Base-by-base conservation (phyloP, 1,139 yeast species). In the Kodamaea derodonti region DNA sequence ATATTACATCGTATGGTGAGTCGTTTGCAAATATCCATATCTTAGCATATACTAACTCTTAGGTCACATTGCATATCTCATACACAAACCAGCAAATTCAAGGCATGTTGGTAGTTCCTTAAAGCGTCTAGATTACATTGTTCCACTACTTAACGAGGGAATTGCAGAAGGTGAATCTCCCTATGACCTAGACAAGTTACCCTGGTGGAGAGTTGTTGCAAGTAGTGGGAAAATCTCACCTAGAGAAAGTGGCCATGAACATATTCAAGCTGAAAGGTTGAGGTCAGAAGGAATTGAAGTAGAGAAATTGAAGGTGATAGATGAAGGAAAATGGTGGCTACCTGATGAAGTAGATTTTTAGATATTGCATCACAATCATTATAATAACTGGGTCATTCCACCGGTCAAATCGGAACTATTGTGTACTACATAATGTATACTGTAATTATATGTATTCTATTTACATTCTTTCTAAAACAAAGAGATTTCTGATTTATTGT, bases 151-250 rank as follows among this genome's bases (percentile, higher is more conserved):
- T 13, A 53, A 54, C 20, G 39, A 29, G 5, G 60, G 41, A 11
- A 43, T 42, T 9, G 39, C 44, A 2, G 41, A 34, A 2, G 30
- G 41, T 3, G 51, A 48, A 15, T 53, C 49, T 18, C 47, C 31
- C 34, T 29, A 48, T 2, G 55, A 44, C 1, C 28, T 25, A 4
- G 14, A 14, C 4, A 27, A 8, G 12, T 27, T 27, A 6, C 94
- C 95, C 1, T 84, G 95, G 95, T 84, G 92, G 90, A 60, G 95
- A 34, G 85, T 84, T 2, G 60, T 84, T 14, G 72, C 73, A 31
- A 64, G 84, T 13, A 60, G 74, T 14, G 94, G 94, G 0, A 63
- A 60, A 22, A 78, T 84, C 2, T 74, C 88, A 2, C 71, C 73
- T 1, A 58, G 87, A 20, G 76, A 62, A 1, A 53, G 62, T 24